Base-by-base conservation (phyloP, 768 basidiomycete species). In the Rhizopogon sp. region DNA sequence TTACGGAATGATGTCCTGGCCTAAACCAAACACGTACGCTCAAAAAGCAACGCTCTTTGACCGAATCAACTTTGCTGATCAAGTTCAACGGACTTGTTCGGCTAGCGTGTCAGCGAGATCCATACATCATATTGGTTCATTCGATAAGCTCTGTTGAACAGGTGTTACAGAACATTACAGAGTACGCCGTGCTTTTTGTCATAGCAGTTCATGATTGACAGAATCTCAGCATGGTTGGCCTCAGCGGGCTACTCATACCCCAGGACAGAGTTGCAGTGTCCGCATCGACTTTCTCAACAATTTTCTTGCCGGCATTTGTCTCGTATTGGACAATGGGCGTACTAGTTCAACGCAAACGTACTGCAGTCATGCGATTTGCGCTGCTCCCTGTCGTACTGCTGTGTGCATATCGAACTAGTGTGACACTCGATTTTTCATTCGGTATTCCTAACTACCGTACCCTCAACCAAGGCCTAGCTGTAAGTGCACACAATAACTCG, bases 271-370 rank as follows among this genome's bases (percentile, higher is more conserved):
- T 43, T 14, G 39, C 29, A 7, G 52, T 61, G 42, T 66, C 68
- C 3, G 59, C 55, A n/a, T 45, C 66, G 70, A 28, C 74, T 74
- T 59, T 60, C 63, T 31, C 53, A n/a, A 70, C 70, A 10, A 66
- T 73, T 47, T 57, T 82, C 33, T 25, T 77, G 14, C 80, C 79
- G 1, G 65, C 75, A 14, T 20, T 79, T 1, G 53, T 78, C 22
- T 71, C 70, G 55, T 82, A 79, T 65, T 82, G 79, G 70, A 66
- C 61, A 10, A 78, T 79, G 52, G 83, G 83, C 10, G 64, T 81
- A 31, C 73, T 86, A 49, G 79, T 83, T 6, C 70, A 80, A 39
- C 62, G 76, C 66, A 65, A 33, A 81, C 82, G 1, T 65, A 68
- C 43, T n/a, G 54, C 50, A 2, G 31, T 33, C 2, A 45, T 67